Evolutionary conservation across 23 red algal genomes (phyloP), one percentile per base, ranked within the genome.

Genomic region (Gracilariopsis chorda): DNA sequence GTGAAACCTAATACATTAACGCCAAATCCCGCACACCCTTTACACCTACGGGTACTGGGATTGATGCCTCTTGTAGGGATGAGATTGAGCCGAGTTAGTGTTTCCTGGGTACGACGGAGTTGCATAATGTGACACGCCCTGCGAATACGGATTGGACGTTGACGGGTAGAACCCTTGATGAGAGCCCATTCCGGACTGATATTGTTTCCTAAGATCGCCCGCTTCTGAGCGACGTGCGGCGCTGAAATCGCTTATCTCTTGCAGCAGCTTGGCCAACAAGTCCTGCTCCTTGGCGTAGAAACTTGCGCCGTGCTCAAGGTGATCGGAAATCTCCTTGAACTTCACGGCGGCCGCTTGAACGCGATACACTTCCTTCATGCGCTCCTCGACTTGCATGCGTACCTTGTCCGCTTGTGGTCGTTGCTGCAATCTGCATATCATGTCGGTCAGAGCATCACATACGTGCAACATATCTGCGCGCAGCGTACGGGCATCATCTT

Each of bases 201-300:
- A 24, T 73, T 73, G 67, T 46, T 24, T 36, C 28, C 12, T 19
- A 4, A 73, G 67, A 20, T 73, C 39, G 28, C 28, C 37, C 20
- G 40, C 67, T 77, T 89, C 70, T 14, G 51, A 36, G 4, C 44
- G 48, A 24, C 85, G 68, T 8, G 85, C 85, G n/a, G 70, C 72
- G 32, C 35, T 51, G 46, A 76, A 89, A 0, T 57, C 85, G 4
- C 65, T 70, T 36, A 89, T 52, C 16, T 89, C 85, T 46, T 70
- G 27, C 46, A 24, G 52, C 34, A 89, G 85, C 20, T 21, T 48
- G n/a, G 65, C 44, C 20, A 89, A 34, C 11, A 46, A 57, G 41
- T 89, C 85, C 33, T 89, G 85, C 29, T 77, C 68, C 44, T 62
- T 77, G 65, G 70, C 36, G 36, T 89, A 89, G 34, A 89, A 89